Evolutionary conservation across 2,329 filamentous ascomycete species (phyloP).

Genomic region (Byssoonygena ceratinophila): DNA sequence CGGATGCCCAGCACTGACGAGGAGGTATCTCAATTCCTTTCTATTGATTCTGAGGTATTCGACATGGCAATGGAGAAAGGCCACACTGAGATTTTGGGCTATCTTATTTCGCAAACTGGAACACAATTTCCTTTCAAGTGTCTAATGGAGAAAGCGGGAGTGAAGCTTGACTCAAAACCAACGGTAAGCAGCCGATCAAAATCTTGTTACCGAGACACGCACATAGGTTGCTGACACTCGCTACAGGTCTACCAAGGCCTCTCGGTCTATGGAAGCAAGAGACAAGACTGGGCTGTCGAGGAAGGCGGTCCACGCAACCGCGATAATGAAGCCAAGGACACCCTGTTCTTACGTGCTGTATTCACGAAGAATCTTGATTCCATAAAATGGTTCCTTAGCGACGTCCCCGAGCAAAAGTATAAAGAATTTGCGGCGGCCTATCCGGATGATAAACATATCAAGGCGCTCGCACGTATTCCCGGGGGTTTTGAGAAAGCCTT

Average conservation of each 20-base stretch:
- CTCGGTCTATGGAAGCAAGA: constrained; percentile 61
- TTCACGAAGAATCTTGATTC: constrained; percentile 49
- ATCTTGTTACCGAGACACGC: neutral
- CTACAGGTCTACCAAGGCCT: constrained; percentile 60
- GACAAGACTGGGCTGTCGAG: constrained; percentile 58
- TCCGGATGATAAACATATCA: constrained; percentile 51
- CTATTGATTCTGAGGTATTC: constrained; percentile 23
- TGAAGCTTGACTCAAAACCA: constrained; percentile 48
- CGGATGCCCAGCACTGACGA: constrained; percentile 25
- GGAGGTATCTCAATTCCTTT: constrained; percentile 19
- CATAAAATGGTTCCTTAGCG: constrained; percentile 67
- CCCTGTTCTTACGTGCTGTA: constrained; percentile 28
- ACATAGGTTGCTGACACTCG: neutral
- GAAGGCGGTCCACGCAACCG: constrained; percentile 26
- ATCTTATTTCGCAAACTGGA: constrained; percentile 54
- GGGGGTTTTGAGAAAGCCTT: constrained; percentile 56
- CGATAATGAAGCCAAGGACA: neutral
- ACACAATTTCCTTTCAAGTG: constrained; percentile 56
- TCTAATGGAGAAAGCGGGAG: constrained; percentile 53
- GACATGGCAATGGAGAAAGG: constrained; percentile 32
- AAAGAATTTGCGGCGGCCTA: constrained; percentile 55
- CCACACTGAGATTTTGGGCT: constrained; percentile 48
- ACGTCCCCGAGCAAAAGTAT: constrained; percentile 58
- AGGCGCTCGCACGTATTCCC: constrained; percentile 48
- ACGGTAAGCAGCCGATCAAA: neutral